These are phyloP conservation scores for Arthrinium phaeospermum DNA, from an alignment of 2,329 filamentous ascomycete species.

Conservation along the genomic window DNA sequence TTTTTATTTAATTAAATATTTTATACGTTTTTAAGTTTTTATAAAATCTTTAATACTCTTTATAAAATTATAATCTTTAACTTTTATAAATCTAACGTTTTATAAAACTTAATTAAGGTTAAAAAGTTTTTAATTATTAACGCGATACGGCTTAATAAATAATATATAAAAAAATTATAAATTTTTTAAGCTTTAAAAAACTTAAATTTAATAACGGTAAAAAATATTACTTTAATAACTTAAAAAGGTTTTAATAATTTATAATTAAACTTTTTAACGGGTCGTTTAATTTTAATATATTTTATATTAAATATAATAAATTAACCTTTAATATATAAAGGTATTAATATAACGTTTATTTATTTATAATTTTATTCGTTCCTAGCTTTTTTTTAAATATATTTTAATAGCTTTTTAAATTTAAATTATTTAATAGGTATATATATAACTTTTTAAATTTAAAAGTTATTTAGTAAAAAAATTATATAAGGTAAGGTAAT, in stretches of 20 bases:
- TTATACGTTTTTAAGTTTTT: not conserved
- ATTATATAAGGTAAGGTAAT: not conserved
- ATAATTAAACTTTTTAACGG: not conserved
- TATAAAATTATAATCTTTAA: not conserved
- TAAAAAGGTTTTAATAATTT: not conserved
- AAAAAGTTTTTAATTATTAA: not conserved
- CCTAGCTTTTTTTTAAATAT: not conserved
- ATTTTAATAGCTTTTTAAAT: not conserved
- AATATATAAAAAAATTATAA: not conserved
- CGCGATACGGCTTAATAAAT: not conserved
- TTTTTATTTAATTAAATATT: conserved; percentile 4
- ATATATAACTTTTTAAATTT: not conserved
- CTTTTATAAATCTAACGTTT: not conserved
- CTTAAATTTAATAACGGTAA: not conserved
- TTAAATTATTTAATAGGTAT: not conserved
- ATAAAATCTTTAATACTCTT: not conserved
- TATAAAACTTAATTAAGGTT: not conserved
- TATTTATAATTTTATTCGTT: not conserved
- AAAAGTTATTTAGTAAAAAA: not conserved
- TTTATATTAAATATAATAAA: not conserved
- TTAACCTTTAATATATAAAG: not conserved
- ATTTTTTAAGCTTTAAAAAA: not conserved
- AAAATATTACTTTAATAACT: not conserved
- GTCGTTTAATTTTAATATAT: not conserved
- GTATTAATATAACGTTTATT: not conserved